Conservation (phyloP, 352 stramenopile genomes). For the Lagenidium sp. region DNA sequence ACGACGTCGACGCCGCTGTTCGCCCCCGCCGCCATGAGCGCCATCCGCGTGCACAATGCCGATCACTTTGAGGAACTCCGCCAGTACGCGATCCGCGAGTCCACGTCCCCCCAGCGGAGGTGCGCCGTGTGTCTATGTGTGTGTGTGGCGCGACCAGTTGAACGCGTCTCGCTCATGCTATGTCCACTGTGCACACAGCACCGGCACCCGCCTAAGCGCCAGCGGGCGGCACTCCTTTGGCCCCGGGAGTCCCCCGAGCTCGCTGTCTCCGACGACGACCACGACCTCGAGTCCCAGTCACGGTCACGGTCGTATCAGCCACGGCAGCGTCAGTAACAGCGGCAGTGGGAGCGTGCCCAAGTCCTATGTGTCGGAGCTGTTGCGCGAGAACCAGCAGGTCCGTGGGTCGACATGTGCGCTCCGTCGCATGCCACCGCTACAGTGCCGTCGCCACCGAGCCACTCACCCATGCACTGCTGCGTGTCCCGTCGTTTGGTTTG, state of each 20-base stretch:
- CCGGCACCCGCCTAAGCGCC: slow-evolving; percentile 16
- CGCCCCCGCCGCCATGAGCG: slow-evolving; percentile 29
- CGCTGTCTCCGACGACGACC: slow-evolving; percentile 11
- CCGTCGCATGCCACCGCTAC: neutral
- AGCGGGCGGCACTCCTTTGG: slow-evolving; percentile 15
- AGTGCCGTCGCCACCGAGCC: too few relatives aligned
- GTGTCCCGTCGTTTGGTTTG: too few relatives aligned
- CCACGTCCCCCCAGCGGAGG: slow-evolving; percentile 16
- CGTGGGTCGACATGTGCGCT: neutral
- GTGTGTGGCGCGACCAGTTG: too few relatives aligned
- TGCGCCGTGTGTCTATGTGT: too few relatives aligned
- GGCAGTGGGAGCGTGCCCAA: too few relatives aligned
- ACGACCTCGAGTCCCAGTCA: too few relatives aligned
- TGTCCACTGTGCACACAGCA: too few relatives aligned
- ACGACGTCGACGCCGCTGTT: neutral
- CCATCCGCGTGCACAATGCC: slow-evolving; percentile 69
- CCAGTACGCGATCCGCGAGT: slow-evolving; percentile 31
- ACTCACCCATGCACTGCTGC: too few relatives aligned
- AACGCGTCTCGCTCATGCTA: too few relatives aligned
- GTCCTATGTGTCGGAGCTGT: slow-evolving; percentile 32
- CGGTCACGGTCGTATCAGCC: too few relatives aligned
- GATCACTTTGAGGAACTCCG: slow-evolving; percentile 66
- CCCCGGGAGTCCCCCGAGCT: slow-evolving; percentile 10
- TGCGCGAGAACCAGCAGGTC: slow-evolving; percentile 48
- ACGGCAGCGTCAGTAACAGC: too few relatives aligned